Conservation (phyloP, 768 basidiomycete genomes). For the Pulveroboletus sp. region DNA sequence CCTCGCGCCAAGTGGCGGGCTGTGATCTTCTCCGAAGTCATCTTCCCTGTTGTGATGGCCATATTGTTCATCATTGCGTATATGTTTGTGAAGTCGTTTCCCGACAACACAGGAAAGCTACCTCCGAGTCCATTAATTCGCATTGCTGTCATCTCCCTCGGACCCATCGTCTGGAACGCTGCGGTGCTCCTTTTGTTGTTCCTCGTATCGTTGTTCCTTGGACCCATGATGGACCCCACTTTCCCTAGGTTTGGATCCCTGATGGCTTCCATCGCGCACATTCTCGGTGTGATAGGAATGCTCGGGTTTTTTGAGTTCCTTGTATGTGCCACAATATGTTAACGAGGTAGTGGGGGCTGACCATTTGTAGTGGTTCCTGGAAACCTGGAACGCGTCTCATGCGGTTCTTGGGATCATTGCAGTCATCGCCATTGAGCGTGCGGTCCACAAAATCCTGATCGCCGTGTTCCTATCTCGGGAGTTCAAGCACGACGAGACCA, state of each 20-base stretch:
- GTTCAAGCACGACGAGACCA: constrained; percentile 99
- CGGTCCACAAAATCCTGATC: constrained; percentile 90
- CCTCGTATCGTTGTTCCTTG: constrained; percentile 86
- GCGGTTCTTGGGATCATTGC: constrained; percentile 92
- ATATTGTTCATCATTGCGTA: constrained; percentile 83
- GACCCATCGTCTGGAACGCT: constrained; percentile 95
- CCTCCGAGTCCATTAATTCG: constrained; percentile 86
- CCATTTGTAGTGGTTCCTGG: constrained; percentile 80
- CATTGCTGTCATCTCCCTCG: constrained; percentile 87
- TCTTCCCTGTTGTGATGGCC: constrained; percentile 85
- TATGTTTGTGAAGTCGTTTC: constrained; percentile 91
- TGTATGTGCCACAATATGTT: constrained; percentile 41
- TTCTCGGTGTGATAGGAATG: constrained; percentile 78
- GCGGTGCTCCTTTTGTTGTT: constrained; percentile 83
- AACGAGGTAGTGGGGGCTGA: constrained; percentile 9
- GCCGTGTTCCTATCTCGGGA: constrained; percentile 93
- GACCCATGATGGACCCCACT: constrained; percentile 79
- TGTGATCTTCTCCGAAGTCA: constrained; percentile 80
- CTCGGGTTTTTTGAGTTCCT: constrained; percentile 95
- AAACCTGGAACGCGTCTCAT: constrained; percentile 86
- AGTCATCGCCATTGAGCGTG: constrained; percentile 87
- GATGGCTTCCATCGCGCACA: constrained; percentile 88
- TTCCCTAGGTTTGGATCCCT: constrained; percentile 88
- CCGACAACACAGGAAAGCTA: constrained; percentile 50
- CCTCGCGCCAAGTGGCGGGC: constrained; percentile 92